phyloP scores from a whole-genome alignment of 2,329 filamentous ascomycete species.

The Pseudogymnoascus sp. region DNA sequence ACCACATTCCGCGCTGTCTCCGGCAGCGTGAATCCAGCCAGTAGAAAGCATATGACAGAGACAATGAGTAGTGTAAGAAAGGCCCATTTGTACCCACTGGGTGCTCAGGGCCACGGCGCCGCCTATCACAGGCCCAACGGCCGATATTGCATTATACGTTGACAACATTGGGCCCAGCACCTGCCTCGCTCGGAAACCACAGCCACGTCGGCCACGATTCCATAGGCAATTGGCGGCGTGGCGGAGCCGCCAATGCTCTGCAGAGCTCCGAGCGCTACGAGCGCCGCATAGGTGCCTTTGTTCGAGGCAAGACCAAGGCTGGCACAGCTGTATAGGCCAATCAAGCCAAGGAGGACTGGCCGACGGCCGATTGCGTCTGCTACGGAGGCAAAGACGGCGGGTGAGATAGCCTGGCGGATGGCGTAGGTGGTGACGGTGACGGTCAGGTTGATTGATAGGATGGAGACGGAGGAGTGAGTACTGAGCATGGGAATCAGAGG shows the following conservation, averaged over 20 bases:
- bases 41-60: background rate
- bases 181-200: conserved; percentile 62
- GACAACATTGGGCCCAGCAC: conserved; percentile 34
- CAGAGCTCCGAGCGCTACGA: background rate
- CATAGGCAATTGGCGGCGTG: conserved; percentile 46
- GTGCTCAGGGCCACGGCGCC: conserved; percentile 36
- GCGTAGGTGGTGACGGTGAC: conserved; percentile 2
- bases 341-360: conserved; percentile 44
- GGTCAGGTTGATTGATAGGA: conserved; percentile 1
- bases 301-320: conserved; percentile 43
- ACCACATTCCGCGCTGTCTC: conserved; percentile 28
- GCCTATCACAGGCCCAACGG: conserved; percentile 37
- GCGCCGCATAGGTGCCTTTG: conserved; percentile 37
- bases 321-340: conserved; percentile 43
- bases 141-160: conserved; percentile 14
- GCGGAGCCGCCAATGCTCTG: background rate
- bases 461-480: background rate
- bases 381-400: background rate
- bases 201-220: conserved; percentile 64
- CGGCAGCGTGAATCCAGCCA: background rate
- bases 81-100: conserved; percentile 36
- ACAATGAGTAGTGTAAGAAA: conserved; percentile 40
- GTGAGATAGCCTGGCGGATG: background rate
- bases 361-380: conserved; percentile 44
- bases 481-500: background rate